These are phyloP conservation scores for Trichosporon faecale DNA, from an alignment of 1,284 basidiomycete species.

Conservation along the genomic window DNA sequence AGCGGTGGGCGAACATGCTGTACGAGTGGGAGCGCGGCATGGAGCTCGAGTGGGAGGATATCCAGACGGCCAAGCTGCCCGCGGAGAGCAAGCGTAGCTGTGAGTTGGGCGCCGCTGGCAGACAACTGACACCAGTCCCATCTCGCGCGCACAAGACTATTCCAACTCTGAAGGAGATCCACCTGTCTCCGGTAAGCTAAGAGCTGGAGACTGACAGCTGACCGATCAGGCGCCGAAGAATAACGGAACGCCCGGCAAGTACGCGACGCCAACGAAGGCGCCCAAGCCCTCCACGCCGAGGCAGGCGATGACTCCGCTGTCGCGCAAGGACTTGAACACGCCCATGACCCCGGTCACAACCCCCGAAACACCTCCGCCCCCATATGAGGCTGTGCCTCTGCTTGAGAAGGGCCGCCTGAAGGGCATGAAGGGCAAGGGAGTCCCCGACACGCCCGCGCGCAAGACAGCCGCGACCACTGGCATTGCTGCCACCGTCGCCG, in stretches of 20 bases:
- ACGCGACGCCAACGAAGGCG: neutral
- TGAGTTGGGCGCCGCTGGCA: neutral
- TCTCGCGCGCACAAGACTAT: neutral
- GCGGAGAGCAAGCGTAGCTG: neutral
- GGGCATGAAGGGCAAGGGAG: neutral
- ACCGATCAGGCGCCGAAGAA: neutral
- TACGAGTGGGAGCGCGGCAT: conserved; percentile 30
- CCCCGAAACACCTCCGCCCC: neutral
- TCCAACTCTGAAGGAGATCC: conserved; percentile 10
- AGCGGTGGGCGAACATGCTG: conserved; percentile 43
- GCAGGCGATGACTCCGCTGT: neutral
- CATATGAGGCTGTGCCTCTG: neutral
- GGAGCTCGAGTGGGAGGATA: conserved; percentile 42
- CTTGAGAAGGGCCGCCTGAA: neutral
- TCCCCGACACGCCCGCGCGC: neutral
- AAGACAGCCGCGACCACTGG: neutral
- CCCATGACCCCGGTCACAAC: neutral
- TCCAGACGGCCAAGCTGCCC: conserved; percentile 11
- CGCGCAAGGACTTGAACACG: neutral
- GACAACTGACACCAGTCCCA: neutral
- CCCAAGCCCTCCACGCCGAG: neutral
- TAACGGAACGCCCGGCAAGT: neutral
- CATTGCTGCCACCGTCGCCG: neutral
- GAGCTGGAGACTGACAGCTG: neutral
- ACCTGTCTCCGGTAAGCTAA: conserved; percentile 10